Evolutionary conservation across 805 yeast genomes (phyloP).

Genomic region (Lipomyces mesembrius): DNA sequence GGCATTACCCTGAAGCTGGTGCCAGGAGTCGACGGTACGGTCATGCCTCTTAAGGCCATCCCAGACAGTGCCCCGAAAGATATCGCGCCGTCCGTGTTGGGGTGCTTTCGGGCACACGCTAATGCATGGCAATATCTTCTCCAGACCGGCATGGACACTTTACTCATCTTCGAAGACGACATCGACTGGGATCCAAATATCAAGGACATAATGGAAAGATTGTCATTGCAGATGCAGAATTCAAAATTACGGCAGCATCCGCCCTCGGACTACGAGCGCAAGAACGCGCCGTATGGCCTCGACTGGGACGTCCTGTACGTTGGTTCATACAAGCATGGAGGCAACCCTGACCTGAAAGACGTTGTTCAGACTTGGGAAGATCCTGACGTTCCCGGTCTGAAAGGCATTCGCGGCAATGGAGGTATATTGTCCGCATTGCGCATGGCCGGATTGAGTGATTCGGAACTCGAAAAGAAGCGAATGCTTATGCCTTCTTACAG

Average conservation of each 20-base stretch:
- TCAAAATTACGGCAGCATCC: conserved; percentile 14
- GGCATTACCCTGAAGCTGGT: conserved; percentile 16
- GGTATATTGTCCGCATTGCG: not conserved
- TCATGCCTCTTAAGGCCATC: conserved; percentile 18
- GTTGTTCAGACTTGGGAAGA: conserved; percentile 18
- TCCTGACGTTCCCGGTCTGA: conserved; percentile 13
- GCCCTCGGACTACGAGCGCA: conserved; percentile 24
- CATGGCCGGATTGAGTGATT: not conserved
- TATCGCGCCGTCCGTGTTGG: conserved; percentile 17
- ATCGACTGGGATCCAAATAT: conserved; percentile 26
- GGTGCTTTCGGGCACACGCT: conserved; percentile 31
- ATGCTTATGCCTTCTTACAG: conserved; percentile 18
- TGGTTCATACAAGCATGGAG: conserved; percentile 22
- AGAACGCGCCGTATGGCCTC: conserved; percentile 29
- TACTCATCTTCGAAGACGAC: conserved; percentile 27
- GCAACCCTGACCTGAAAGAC: conserved; percentile 22
- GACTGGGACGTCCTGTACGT: conserved; percentile 31
- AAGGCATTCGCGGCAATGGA: conserved; percentile 5
- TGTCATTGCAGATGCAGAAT: conserved; percentile 13
- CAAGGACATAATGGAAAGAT: conserved; percentile 17
- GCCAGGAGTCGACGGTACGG: conserved; percentile 24
- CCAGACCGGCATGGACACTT: conserved; percentile 20
- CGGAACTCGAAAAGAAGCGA: conserved; percentile 19
- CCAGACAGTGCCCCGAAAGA: conserved; percentile 18
- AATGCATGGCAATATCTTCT: conserved; percentile 24